phyloP scores from a whole-genome alignment of 257 asterid genomes.

The Osmanthus fragrans region DNA sequence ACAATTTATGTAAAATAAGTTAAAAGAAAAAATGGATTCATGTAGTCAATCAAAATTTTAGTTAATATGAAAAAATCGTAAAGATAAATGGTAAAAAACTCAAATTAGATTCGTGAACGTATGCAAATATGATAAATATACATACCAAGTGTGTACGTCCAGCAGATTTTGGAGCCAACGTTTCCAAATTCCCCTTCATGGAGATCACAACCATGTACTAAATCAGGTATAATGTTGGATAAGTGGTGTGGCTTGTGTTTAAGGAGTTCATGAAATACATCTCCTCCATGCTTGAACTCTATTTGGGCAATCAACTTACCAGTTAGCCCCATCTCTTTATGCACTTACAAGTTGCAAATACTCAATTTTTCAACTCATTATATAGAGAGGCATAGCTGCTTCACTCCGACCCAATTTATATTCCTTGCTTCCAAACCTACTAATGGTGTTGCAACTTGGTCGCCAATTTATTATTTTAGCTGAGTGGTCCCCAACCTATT shows the following conservation, averaged over 20 bases:
- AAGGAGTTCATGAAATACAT: constrained; percentile 1
- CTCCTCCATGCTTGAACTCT: constrained; percentile 11
- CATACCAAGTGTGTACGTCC: constrained; percentile 6
- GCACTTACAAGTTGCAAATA: not conserved
- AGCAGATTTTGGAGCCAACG: not conserved
- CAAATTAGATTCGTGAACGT: not conserved
- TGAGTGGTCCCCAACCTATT: no score
- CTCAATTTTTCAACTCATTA: not conserved
- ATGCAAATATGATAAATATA: not conserved
- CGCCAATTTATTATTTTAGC: not conserved
- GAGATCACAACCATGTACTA: constrained; percentile 6
- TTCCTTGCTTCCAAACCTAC: not conserved
- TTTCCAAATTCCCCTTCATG: constrained; percentile 15
- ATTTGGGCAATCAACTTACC: not conserved
- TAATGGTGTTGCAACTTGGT: not conserved
- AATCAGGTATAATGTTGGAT: not conserved
- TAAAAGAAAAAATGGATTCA: no score
- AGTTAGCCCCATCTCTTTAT: not conserved
- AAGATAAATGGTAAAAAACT: not conserved
- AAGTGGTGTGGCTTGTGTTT: not conserved
- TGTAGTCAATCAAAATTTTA: not conserved
- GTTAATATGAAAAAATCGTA: not conserved
- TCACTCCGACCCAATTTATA: not conserved
- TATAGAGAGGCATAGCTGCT: not conserved
- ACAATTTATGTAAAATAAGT: no score